phyloP scores from a whole-genome alignment of 1,139 yeast species.

The Pichia inconspicua region DNA sequence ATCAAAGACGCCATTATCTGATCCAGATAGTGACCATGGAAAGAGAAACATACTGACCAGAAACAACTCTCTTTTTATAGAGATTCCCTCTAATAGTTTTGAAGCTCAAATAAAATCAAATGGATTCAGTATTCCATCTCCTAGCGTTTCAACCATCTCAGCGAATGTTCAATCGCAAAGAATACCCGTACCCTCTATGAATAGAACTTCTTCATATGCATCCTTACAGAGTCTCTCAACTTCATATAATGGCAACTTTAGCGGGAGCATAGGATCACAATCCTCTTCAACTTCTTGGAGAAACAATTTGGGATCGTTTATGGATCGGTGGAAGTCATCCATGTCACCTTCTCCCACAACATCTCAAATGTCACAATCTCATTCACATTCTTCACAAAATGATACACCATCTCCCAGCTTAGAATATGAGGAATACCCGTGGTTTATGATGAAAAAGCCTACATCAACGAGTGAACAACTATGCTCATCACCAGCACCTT shows the following conservation, averaged over 20 bases:
- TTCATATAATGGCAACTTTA: slow-evolving; percentile 22
- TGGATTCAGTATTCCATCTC: slow-evolving; percentile 15
- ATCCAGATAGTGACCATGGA: background rate
- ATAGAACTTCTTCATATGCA: slow-evolving; percentile 26
- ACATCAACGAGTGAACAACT: background rate
- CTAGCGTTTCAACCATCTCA: slow-evolving; percentile 16
- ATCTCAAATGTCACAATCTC: slow-evolving; percentile 7
- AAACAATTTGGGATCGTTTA: slow-evolving; percentile 24
- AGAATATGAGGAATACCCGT: slow-evolving; percentile 39
- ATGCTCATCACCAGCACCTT: slow-evolving; percentile 8
- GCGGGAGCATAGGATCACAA: slow-evolving; percentile 10
- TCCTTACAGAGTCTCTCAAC: slow-evolving; percentile 28
- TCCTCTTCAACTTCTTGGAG: slow-evolving; percentile 25
- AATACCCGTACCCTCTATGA: slow-evolving; percentile 16
- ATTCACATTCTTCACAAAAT: slow-evolving; percentile 3
- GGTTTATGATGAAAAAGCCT: slow-evolving; percentile 21
- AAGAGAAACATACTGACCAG: slow-evolving; percentile 1
- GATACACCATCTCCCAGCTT: slow-evolving; percentile 38
- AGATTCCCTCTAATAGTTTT: slow-evolving; percentile 1
- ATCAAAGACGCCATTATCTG: background rate
- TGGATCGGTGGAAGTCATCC: slow-evolving; percentile 22
- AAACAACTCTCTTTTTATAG: slow-evolving; percentile 7
- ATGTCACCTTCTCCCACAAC: slow-evolving; percentile 12
- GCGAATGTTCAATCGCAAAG: slow-evolving; percentile 18
- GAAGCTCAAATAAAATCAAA: slow-evolving; percentile 1